Evolutionary conservation across 2,329 filamentous ascomycete genomes (phyloP), one percentile per base, ranked within the genome.

Genomic region (Cercospora sp.): DNA sequence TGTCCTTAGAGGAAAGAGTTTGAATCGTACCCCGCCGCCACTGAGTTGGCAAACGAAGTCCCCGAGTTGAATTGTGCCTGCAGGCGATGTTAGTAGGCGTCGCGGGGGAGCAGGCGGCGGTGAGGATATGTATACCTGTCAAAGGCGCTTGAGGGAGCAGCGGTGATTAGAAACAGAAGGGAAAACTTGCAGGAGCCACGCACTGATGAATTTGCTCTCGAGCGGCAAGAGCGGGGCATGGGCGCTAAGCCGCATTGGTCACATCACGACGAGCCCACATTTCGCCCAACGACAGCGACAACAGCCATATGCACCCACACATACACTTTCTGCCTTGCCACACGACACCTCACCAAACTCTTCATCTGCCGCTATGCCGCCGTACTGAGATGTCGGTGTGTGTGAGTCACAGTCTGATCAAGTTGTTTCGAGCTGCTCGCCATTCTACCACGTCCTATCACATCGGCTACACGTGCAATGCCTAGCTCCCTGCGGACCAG

Each of bases 81-180:
- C 60, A 37, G 55, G 30, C 55, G 55, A 37, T 37, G 30, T 59
- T 24, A 59, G 55, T 26, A 26, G 49, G 26, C 40, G 61, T 24
- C 32, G 61, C 43, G 61, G 32, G 26, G 28, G 59, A 49, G 61
- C 57, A 40, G 67, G 61, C 32, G 58, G 57, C 43, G 64, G 43
- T 45, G 68, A 51, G 28, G 51, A 49, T 43, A 55, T 58, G 49
- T 69, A 60, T 65, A 74, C 72, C 72, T 73, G 64, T 72, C 67
- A 66, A 74, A 74, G 72, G 71, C 71, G 61, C 70, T 58, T 62
- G 65, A 51, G 59, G 65, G n/a, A 55, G 45, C 16, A 55, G 43
- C 60, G 64, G 57, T 61, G 64, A 63, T 59, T 59, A 37, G 55
- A 37, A 59, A 21, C 28, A 59, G 55, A 37, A 59, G 49, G 49